phyloP scores from a whole-genome alignment of 1,284 basidiomycete genomes.

The Pseudozyma thailandica region DNA sequence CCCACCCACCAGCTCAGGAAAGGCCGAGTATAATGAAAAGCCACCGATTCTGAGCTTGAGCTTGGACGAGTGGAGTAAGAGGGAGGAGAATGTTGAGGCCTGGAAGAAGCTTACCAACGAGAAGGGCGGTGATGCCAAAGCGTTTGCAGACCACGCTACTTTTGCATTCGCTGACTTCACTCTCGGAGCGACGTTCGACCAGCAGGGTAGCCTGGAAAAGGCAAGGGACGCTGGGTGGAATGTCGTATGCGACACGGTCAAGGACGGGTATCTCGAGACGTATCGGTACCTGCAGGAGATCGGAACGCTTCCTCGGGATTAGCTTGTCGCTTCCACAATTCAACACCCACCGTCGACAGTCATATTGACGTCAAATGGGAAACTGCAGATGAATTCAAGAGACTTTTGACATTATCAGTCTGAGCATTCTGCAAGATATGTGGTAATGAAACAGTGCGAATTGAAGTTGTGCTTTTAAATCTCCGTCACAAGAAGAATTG shows the following conservation, averaged over 20 bases:
- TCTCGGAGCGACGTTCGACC: constrained; percentile 43
- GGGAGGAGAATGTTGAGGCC: constrained; percentile 28
- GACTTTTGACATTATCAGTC: too few relatives aligned
- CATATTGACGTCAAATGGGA: too few relatives aligned
- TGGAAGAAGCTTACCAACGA: constrained; percentile 42
- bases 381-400: neutral
- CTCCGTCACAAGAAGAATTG: constrained; percentile 16
- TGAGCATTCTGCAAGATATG: neutral
- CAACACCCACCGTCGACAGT: too few relatives aligned
- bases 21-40: constrained; percentile 31
- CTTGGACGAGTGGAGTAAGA: constrained; percentile 39
- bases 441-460: neutral
- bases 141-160: constrained; percentile 37
- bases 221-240: constrained; percentile 35
- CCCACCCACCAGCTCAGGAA: constrained; percentile 20
- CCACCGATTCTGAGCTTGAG: constrained; percentile 39
- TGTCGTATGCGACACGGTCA: constrained; percentile 38
- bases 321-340: neutral
- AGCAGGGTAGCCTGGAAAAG: constrained; percentile 42
- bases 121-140: constrained; percentile 32
- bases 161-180: constrained; percentile 47
- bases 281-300: constrained; percentile 44
- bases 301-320: constrained; percentile 30
- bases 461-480: too few relatives aligned
- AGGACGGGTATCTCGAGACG: constrained; percentile 44